Conservation (phyloP, 1,284 basidiomycete genomes). For the Ustilago cynodontis region DNA sequence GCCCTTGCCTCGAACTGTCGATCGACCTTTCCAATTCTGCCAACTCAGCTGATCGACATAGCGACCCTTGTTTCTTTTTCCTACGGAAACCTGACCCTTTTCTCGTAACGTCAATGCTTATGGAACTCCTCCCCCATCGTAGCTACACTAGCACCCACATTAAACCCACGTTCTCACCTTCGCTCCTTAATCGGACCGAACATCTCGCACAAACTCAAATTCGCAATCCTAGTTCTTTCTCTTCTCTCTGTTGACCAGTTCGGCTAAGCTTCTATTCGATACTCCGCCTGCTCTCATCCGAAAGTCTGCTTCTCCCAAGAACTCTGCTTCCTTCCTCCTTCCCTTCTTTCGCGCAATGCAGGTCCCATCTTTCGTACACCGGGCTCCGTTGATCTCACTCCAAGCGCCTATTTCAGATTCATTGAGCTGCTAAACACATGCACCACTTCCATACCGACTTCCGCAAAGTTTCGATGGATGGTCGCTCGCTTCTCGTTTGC, state of each 20-base stretch:
- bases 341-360: background rate
- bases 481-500: background rate
- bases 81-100: background rate
- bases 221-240: conserved; percentile 33
- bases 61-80: background rate
- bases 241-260: conserved; percentile 20
- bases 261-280: conserved; percentile 15
- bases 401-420: conserved; percentile 1
- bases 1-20: conserved; percentile 10
- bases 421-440: background rate
- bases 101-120: background rate
- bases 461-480: conserved; percentile 19
- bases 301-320: conserved; percentile 5
- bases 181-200: conserved; percentile 23
- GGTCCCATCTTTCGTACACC: background rate
- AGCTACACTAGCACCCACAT: background rate
- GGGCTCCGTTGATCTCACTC: background rate
- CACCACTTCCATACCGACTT: conserved; percentile 3
- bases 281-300: conserved; percentile 21
- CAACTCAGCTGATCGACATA: conserved; percentile 48
- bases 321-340: background rate
- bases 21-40: conserved; percentile 17
- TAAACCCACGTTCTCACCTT: background rate
- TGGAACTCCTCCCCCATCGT: background rate
- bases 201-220: background rate